Base-by-base conservation (phyloP, 495 filamentous ascomycete genomes). In the Trichodelitschia bisporula region DNA sequence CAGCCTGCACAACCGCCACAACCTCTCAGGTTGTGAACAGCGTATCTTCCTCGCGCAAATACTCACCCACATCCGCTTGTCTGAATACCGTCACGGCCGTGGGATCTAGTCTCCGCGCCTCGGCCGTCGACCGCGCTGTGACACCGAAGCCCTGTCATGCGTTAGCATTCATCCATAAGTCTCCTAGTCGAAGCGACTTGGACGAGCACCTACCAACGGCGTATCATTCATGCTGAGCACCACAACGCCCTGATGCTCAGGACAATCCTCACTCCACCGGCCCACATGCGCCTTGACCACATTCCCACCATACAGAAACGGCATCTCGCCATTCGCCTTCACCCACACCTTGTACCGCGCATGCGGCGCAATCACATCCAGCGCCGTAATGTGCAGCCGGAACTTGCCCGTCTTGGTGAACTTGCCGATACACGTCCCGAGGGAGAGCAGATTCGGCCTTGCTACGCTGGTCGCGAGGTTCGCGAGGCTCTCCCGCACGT, bases 331-430 rank as follows among this genome's bases (percentile, higher is more conserved):
- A 54, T 99, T 99, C 15, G 68, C 50, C 52, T 89, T 89, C 34
- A 99, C 69, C 77, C 77, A 93, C 32, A 92, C 64, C 62, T 92
- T 92, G 50, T 86, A 79, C 19, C 90, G 59, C 15, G 86, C 82
- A 51, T 90, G 74, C 23, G 75, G 66, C 13, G 83, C 74, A 36
- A 99, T 69, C 31, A 91, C 64, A 37, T 78, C 72, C 31, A 95
- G 62, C 3, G 77, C 73, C 1, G 77, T 84, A 45, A 86, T 70
- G 48, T 80, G 75, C 26, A 86, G 53, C 17, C 77, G 55, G 49
- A 89, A 91, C 47, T 92, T 92, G 16, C 77, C 72, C 3, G 76
- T 73, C 62, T 93, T 92, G 28, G 79, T 90, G 55, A 91, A 79
- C 49, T 83, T 86, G 30, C 69, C 77, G 17, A 89, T 48, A 46